Evolutionary conservation across 805 yeast genomes (phyloP).

Genomic region (Ogataea glucozyma): DNA sequence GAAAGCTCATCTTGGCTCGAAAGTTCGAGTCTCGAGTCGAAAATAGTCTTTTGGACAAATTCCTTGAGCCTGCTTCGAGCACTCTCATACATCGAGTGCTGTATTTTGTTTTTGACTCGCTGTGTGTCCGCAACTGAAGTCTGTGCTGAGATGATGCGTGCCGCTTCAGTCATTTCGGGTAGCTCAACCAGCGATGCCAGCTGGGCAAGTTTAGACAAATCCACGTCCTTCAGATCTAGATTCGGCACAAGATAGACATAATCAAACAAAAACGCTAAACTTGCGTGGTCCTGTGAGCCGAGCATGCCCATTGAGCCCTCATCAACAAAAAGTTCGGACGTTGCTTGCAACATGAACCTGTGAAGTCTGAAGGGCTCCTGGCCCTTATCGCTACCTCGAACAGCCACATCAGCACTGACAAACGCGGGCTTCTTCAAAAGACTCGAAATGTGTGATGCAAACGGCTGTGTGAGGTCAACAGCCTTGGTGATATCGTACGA

Average conservation of each 20-base stretch:
- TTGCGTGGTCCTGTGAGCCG: slow-evolving; percentile 27
- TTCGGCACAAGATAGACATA: slow-evolving; percentile 30
- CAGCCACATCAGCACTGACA: slow-evolving; percentile 37
- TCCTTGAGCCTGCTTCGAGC: slow-evolving; percentile 38
- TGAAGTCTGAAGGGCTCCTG: slow-evolving; percentile 36
- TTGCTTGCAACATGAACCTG: slow-evolving; percentile 42
- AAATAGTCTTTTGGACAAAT: slow-evolving; percentile 32
- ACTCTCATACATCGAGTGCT: slow-evolving; percentile 36
- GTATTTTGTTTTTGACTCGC: slow-evolving; percentile 36
- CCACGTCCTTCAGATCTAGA: slow-evolving; percentile 35
- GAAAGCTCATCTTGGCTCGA: slow-evolving; percentile 15
- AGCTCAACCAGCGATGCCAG: slow-evolving; percentile 42
- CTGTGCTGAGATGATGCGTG: slow-evolving; percentile 27
- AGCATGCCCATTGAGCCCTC: neutral
- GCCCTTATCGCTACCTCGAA: slow-evolving; percentile 22
- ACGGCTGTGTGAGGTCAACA: slow-evolving; percentile 68
- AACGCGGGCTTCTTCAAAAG: slow-evolving; percentile 34
- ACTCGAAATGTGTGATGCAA: slow-evolving; percentile 66
- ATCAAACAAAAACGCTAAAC: slow-evolving; percentile 37
- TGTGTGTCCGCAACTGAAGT: slow-evolving; percentile 26
- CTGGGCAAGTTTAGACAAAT: slow-evolving; percentile 31
- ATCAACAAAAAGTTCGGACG: slow-evolving; percentile 11
- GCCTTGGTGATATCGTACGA: slow-evolving; percentile 67
- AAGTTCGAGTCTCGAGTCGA: slow-evolving; percentile 21
- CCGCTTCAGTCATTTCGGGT: slow-evolving; percentile 35